These are phyloP conservation scores for Eimeria nieschulzi DNA, from an alignment of 169 alveolate genomes.

Conservation along the genomic window DNA sequence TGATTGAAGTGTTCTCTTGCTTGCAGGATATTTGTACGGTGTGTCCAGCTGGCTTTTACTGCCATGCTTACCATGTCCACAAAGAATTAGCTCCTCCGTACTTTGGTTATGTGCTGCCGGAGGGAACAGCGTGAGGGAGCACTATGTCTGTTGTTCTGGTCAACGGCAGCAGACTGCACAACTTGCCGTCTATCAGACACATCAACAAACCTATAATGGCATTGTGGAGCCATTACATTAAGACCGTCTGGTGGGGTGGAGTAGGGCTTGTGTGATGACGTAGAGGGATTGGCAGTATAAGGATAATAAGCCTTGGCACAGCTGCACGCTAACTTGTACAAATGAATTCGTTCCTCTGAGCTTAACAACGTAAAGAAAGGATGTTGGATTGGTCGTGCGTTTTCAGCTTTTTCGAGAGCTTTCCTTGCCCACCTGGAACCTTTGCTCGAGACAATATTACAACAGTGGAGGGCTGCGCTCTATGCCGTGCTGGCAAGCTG, in stretches of 20 bases:
- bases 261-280: too few species aligned
- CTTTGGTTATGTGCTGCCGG: not conserved
- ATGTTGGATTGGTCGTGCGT: too few species aligned
- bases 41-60: slow-evolving; percentile 15
- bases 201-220: not conserved
- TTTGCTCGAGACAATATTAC: not conserved
- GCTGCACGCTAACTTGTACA: too few species aligned
- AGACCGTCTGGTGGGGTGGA: too few species aligned
- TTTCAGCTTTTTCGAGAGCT: slow-evolving; percentile 27
- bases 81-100: not conserved
- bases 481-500: slow-evolving; percentile 25
- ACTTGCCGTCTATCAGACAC: not conserved
- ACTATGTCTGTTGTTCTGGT: too few species aligned
- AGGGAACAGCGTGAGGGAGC: slow-evolving; percentile 36
- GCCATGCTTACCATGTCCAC: slow-evolving; percentile 27
- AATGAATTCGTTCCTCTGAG: too few species aligned
- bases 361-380: too few species aligned
- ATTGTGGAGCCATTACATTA: too few species aligned
- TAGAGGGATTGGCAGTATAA: too few species aligned
- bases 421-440: slow-evolving; percentile 54
- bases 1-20: not conserved
- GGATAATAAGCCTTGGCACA: too few species aligned
- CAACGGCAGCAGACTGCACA: too few species aligned
- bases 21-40: not conserved
- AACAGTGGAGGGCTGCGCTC: not conserved